Evolutionary conservation across 257 asterid species (phyloP).

Genomic region (Asclepias syriaca): DNA sequence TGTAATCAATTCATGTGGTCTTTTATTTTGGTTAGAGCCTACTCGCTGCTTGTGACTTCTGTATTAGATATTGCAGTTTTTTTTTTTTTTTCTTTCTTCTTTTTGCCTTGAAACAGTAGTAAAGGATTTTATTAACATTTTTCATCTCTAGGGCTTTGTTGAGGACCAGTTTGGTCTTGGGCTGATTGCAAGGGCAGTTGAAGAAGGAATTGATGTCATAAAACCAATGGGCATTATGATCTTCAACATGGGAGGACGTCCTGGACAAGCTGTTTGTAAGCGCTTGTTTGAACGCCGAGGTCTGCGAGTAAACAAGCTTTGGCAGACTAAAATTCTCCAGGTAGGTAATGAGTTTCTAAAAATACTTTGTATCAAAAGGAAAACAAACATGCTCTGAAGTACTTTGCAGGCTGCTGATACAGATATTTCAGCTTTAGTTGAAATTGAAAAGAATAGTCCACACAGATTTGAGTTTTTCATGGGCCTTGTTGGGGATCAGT

Average conservation of each 20-base stretch:
- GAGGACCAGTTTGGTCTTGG: constrained; percentile 99
- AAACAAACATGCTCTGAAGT: constrained; percentile 22
- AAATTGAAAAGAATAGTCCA: constrained; percentile 92
- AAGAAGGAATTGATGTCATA: constrained; percentile 96
- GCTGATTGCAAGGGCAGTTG: constrained; percentile 96
- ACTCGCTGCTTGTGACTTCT: background rate
- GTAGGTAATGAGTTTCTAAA: constrained; percentile 25
- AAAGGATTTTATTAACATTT: background rate
- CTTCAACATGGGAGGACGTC: constrained; percentile 99
- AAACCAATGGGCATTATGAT: constrained; percentile 97
- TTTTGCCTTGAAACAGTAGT: background rate
- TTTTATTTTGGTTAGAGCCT: background rate
- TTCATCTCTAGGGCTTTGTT: constrained; percentile 72
- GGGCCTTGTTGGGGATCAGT: constrained; percentile 98
- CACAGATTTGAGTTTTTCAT: constrained; percentile 98
- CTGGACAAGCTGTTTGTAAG: constrained; percentile 95
- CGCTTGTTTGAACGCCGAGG: constrained; percentile 99
- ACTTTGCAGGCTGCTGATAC: constrained; percentile 94
- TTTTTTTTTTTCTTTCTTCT: background rate
- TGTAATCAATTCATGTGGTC: background rate
- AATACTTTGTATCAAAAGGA: constrained; percentile 15
- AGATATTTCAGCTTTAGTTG: constrained; percentile 96
- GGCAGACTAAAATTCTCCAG: constrained; percentile 99
- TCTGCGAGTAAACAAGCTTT: constrained; percentile 76
- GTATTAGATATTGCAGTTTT: constrained; percentile 4